phyloP scores from a whole-genome alignment of 2,329 filamentous ascomycete species.

The Venturia pyrina region DNA sequence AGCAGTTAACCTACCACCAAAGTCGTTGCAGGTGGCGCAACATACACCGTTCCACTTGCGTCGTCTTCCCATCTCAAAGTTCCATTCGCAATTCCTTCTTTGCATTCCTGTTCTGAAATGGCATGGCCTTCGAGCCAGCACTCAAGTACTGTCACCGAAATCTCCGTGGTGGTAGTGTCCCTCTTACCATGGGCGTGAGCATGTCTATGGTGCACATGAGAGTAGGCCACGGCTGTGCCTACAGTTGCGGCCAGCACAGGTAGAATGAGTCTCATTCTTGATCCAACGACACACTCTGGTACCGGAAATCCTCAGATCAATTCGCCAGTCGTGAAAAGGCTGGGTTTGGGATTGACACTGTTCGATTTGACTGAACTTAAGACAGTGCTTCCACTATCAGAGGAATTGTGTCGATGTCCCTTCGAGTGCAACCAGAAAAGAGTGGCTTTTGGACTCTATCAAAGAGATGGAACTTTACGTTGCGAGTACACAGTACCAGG shows the following conservation, averaged over 20 bases:
- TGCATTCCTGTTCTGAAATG: slow-evolving; percentile 55
- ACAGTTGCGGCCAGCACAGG: background rate
- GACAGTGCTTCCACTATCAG: background rate
- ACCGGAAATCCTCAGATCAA: background rate
- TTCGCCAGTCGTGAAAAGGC: background rate
- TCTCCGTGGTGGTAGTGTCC: slow-evolving; percentile 43
- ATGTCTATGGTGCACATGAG: background rate
- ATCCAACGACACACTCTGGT: background rate
- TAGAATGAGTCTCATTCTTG: background rate
- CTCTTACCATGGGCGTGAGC: background rate
- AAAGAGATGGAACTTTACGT: too few species aligned
- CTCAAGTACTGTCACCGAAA: slow-evolving; percentile 47
- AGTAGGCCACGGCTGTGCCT: background rate
- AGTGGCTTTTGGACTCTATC: background rate
- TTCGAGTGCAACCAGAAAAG: background rate
- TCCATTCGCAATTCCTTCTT: slow-evolving; percentile 61
- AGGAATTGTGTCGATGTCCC: background rate
- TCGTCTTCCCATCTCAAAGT: slow-evolving; percentile 54
- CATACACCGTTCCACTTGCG: slow-evolving; percentile 38
- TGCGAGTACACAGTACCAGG: background rate
- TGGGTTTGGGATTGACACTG: background rate
- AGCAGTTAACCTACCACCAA: background rate
- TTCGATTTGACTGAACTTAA: background rate
- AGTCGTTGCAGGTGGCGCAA: slow-evolving; percentile 18
- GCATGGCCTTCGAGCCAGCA: slow-evolving; percentile 60